Base-by-base conservation (phyloP, 805 yeast species). In the Nakazawaea wickerhamii region DNA sequence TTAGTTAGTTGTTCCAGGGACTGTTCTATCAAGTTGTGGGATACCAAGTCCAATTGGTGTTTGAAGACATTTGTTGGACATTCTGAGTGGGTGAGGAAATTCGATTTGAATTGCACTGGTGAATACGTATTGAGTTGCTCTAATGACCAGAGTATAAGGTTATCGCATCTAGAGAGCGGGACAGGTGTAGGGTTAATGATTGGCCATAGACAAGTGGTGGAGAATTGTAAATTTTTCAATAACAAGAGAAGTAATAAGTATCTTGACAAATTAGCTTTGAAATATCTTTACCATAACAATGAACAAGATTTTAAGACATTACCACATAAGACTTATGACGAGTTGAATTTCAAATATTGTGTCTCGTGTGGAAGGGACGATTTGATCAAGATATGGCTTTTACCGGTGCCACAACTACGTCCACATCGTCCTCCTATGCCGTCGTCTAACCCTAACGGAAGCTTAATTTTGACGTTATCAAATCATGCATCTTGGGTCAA, bases 401-500 rank as follows among this genome's bases (percentile, higher is more conserved):
- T 84, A n/a, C 88, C 89, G 1, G 59, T 79, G 1, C 90, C 91
- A 1, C 68, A 64, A 7, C 44, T 77, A n/a, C 60, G 73, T 25
- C 73, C 80, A 2, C 76, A 75, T 51, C 59, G 77, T 20, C 63
- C 69, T 17, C 83, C 84, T 6, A 61, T 75, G 32, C 84, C 88
- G 0, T 61, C 78, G 0, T 60, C 74, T 17, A 73, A 79, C 52
- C 77, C 84, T 1, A 76, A 79, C 37, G 91, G 85, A 2, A 71
- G 68, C 51, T 63, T 76, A 20, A 53, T 87, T 1, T 67, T 70
- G 19, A 77, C 79, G 15, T 62, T 87, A 9, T 53, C 63, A 5
- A 96, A 93, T 2, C 97, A 90, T 60, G 77, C 78, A 38, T 84
- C 93, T 8, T 90, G 98, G 98, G 84, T 91, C 1, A 75, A 83